phyloP scores from a whole-genome alignment of 78 protist species.

The Anaeramoeba flamelloides region DNA sequence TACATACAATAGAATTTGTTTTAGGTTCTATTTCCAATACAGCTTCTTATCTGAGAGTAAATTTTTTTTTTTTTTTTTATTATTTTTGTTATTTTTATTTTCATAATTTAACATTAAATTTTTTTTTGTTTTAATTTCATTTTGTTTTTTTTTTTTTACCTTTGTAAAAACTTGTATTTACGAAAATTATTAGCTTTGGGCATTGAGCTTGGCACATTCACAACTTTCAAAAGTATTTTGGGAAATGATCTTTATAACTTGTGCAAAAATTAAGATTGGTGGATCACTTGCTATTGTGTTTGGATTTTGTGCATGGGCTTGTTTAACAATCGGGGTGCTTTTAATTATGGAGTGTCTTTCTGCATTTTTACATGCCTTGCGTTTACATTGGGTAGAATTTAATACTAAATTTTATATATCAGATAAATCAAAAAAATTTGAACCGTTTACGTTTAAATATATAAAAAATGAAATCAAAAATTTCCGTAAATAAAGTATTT shows the following conservation, averaged over 20 bases:
- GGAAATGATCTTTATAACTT: conserved; percentile 27
- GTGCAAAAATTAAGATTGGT: conserved; percentile 6
- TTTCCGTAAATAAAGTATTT: too few species aligned
- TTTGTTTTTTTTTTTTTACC: too few species aligned
- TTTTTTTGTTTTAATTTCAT: too few species aligned
- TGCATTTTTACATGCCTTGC: conserved; percentile 97
- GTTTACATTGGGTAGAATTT: conserved; percentile 96
- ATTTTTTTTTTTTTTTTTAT: too few species aligned
- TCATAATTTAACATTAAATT: too few species aligned
- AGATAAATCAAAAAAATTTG: too few species aligned
- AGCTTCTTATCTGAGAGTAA: conserved; percentile 98
- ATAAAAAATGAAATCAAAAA: too few species aligned
- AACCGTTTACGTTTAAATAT: too few species aligned
- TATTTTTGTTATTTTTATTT: too few species aligned
- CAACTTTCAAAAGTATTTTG: conserved; percentile 29
- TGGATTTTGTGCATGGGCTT: conserved; percentile 69
- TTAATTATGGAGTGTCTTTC: conserved; percentile 90
- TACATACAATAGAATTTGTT: conserved; percentile 96
- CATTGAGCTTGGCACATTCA: conserved; percentile 95
- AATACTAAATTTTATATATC: too few species aligned
- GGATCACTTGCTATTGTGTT: neutral
- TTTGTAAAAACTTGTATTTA: too few species aligned
- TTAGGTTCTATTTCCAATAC: conserved; percentile 95
- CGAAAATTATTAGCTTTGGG: too few species aligned
- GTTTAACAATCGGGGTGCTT: conserved; percentile 76